phyloP scores from a whole-genome alignment of 2,329 filamentous ascomycete species.

The Sclerotinia glacialis region DNA sequence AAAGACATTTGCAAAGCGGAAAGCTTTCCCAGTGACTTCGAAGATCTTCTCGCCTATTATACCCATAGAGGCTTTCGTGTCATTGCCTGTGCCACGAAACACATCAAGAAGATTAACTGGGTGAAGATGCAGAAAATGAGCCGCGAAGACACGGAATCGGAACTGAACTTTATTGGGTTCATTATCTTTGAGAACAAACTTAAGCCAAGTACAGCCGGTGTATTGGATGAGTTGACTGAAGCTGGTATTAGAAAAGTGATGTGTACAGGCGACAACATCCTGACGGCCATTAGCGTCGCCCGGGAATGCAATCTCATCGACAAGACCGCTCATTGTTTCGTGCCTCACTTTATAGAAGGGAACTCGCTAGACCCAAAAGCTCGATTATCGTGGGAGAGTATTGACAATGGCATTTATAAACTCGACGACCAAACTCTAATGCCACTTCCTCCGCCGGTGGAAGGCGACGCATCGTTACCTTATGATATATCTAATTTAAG shows the following conservation, averaged over 20 bases:
- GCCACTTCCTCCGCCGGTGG: slow-evolving; percentile 67
- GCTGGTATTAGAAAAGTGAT: slow-evolving; percentile 89
- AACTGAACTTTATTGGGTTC: slow-evolving; percentile 87
- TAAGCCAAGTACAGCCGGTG: slow-evolving; percentile 77
- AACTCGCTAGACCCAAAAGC: slow-evolving; percentile 70
- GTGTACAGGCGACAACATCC: slow-evolving; percentile 97
- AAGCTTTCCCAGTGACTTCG: slow-evolving; percentile 83
- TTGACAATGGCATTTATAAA: slow-evolving; percentile 77
- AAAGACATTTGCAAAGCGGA: slow-evolving; percentile 83
- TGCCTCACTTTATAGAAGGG: slow-evolving; percentile 84
- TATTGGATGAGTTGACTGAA: slow-evolving; percentile 76
- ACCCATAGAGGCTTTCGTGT: slow-evolving; percentile 96
- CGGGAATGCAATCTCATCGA: slow-evolving; percentile 84
- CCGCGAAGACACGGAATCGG: slow-evolving; percentile 76
- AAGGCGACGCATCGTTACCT: slow-evolving; percentile 77
- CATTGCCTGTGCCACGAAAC: slow-evolving; percentile 89
- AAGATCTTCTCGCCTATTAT: slow-evolving; percentile 84
- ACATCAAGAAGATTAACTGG: slow-evolving; percentile 85
- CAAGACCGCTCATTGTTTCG: slow-evolving; percentile 81
- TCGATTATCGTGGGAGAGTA: slow-evolving; percentile 83
- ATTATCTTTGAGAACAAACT: slow-evolving; percentile 99
- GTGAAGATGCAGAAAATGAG: slow-evolving; percentile 93
- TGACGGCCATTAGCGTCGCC: slow-evolving; percentile 94
- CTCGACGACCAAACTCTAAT: slow-evolving; percentile 77
- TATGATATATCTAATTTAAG: slow-evolving; percentile 77